Evolutionary conservation across 805 yeast species (phyloP), one percentile per base, ranked within the genome.

Genomic region (Candida pini): DNA sequence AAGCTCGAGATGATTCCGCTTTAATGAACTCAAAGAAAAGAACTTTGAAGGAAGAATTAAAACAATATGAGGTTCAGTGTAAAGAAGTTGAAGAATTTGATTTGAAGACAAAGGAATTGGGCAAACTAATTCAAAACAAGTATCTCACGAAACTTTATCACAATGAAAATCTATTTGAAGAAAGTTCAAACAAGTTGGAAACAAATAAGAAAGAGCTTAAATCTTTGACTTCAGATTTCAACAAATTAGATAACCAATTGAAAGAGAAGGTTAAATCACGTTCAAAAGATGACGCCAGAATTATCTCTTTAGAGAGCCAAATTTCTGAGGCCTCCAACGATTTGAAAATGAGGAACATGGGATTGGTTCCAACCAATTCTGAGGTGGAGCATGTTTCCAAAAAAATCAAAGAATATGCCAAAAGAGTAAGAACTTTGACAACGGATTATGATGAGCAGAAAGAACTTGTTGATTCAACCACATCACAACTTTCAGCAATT

Each of bases 61-160:
- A 73, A 53, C 89, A 80, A 47, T 86, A 86, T 48, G 77, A 76
- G 44, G 86, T 76, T 40, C 95, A 87, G 53, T 68, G 81, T 46
- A 64, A 64, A 5, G 92, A 87, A 53, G 81, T 82, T 31, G 83
- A 78, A 38, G 62, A 69, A 37, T 87, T 76, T 54, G 81, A 79
- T 44, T 54, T 61, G 22, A 78, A 74, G 48, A 51, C 76, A 5
- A 56, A 55, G 2, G 76, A 76, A 43, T 73, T 71, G 44, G 57
- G 63, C 9, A 57, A 67, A 8, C 47, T 73, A 16, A 65, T 73
- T n/a, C 62, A 67, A 28, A 53, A 63, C 9, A 71, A 69, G 18
- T 71, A 78, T 28, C 53, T 89, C 21, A 78, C 83, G 68, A 75
- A 77, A 44, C 57, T 88, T 9, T 82, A 66, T 49, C 85, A 81